A percentile compares a stretch with the other conserved stretches of the same genome.
Evolutionary conservation across 768 basidiomycete species (phyloP).

Genomic region (Suillus cothurnatus): DNA sequence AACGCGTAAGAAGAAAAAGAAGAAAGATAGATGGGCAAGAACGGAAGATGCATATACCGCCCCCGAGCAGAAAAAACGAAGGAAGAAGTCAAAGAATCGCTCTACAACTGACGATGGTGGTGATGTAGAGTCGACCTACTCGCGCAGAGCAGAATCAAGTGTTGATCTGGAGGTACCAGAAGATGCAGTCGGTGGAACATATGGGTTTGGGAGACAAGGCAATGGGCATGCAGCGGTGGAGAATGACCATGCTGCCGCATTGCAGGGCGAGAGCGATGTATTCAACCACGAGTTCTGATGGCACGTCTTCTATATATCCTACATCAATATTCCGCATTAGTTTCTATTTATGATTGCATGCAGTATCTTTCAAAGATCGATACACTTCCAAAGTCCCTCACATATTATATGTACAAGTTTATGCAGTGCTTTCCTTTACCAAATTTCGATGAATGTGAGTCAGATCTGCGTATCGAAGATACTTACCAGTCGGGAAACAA

Average conservation of each 20-base stretch:
- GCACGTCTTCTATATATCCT: not conserved
- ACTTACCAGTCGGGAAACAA: too few relatives aligned
- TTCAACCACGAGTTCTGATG: constrained; percentile 68
- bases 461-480: too few relatives aligned
- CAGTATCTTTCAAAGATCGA: not conserved
- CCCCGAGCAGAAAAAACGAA: constrained; percentile 54
- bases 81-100: constrained; percentile 61
- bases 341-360: not conserved
- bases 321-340: not conserved
- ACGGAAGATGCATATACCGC: constrained; percentile 80
- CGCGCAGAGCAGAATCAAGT: constrained; percentile 36
- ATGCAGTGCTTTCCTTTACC: not conserved
- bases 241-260: constrained; percentile 14
- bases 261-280: constrained; percentile 43
- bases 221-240: constrained; percentile 18
- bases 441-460: too few relatives aligned
- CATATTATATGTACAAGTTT: not conserved
- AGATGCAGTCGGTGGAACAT: constrained; percentile 70
- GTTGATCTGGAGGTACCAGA: constrained; percentile 60
- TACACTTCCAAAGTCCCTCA: not conserved
- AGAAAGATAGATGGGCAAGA: constrained; percentile 87
- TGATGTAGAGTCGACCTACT: constrained; percentile 34
- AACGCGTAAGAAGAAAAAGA: constrained; percentile 68
- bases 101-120: constrained; percentile 40
- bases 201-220: constrained; percentile 38